These are phyloP conservation scores for Boletellus ananas DNA, from an alignment of 768 basidiomycete species.

Conservation along the genomic window DNA sequence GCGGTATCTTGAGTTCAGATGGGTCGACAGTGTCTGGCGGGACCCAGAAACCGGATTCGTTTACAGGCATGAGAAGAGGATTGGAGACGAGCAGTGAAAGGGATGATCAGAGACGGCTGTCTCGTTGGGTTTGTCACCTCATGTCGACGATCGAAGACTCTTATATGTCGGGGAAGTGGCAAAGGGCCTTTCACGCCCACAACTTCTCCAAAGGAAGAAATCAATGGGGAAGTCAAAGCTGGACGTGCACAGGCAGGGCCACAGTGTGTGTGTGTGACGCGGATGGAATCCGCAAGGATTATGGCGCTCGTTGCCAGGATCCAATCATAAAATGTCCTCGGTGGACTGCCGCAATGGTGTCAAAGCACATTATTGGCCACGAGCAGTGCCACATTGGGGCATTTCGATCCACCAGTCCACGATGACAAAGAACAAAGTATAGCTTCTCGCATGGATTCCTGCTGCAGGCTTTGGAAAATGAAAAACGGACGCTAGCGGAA, in stretches of 20 bases:
- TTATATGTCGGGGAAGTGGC: constrained; percentile 2
- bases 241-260: too few relatives aligned
- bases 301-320: not conserved
- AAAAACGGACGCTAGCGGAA: too few relatives aligned
- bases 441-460: too few relatives aligned
- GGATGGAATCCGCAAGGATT: not conserved
- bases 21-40: constrained; percentile 5
- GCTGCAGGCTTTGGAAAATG: too few relatives aligned
- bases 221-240: constrained; percentile 2
- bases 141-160: not conserved
- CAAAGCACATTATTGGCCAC: not conserved
- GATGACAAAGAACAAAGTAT: too few relatives aligned
- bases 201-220: not conserved
- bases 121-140: not conserved
- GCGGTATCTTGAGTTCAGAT: not conserved
- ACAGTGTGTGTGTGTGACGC: too few relatives aligned
- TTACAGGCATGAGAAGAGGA: constrained; percentile 2
- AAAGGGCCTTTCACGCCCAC: not conserved
- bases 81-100: not conserved
- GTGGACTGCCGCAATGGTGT: not conserved
- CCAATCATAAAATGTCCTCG: not conserved
- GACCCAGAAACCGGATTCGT: not conserved
- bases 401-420: too few relatives aligned
- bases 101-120: not conserved
- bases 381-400: not conserved